Conservation (phyloP, 257 asterid species). For the Anisodus tanguticus region DNA sequence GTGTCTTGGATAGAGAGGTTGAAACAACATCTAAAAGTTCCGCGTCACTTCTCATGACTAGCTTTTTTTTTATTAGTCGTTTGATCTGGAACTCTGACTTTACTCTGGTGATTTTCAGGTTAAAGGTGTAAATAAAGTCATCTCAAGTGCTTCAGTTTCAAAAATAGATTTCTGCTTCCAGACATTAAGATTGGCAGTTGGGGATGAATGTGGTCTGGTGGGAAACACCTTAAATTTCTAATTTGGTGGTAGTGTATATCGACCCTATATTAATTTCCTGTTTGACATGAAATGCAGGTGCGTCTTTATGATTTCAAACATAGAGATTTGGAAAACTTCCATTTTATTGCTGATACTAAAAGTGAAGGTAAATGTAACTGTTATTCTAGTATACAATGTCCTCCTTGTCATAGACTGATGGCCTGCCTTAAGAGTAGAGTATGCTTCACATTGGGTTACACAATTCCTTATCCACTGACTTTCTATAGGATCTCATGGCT, state of each 20-base stretch:
- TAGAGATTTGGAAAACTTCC: slow-evolving; percentile 53
- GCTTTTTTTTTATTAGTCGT: neutral
- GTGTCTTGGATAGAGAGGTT: slow-evolving; percentile 65
- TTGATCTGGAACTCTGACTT: neutral
- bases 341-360: slow-evolving; percentile 62
- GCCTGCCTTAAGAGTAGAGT: neutral
- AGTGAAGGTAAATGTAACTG: slow-evolving; percentile 62
- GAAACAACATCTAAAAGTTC: slow-evolving; percentile 29
- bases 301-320: slow-evolving; percentile 59
- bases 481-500: neutral
- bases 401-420: neutral
- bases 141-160: slow-evolving; percentile 62
- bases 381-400: neutral
- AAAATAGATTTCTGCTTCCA: slow-evolving; percentile 65
- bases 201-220: slow-evolving; percentile 84
- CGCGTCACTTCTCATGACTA: neutral
- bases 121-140: slow-evolving; percentile 47
- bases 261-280: slow-evolving; percentile 36
- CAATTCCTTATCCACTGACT: slow-evolving; percentile 6
- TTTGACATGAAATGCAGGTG: slow-evolving; percentile 54
- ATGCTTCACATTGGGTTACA: neutral
- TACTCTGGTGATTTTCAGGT: slow-evolving; percentile 57
- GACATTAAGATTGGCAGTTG: slow-evolving; percentile 77
- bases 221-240: slow-evolving; percentile 45
- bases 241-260: slow-evolving; percentile 32